Base-by-base conservation (phyloP, 345 rosid species). In the Arabidopsis thaliana region DNA sequence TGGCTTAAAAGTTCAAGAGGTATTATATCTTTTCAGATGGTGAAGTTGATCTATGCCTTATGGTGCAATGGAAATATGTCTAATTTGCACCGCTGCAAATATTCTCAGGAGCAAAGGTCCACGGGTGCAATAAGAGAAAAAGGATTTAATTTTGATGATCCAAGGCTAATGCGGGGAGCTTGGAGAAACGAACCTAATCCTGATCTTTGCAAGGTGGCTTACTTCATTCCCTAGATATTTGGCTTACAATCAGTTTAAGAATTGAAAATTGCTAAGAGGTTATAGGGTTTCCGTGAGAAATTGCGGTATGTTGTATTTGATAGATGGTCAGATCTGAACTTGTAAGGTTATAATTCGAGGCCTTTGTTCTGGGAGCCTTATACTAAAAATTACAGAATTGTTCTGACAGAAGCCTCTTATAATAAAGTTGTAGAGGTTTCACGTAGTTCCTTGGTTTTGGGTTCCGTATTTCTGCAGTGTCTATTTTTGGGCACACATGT, bases 141-240 rank as follows among this genome's bases (percentile, higher is more conserved):
- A 82, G 99, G 99, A 69, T 96, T 96, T 81, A 93, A 96, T 83
- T 96, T 96, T 87, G 93, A 93, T 57, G 99, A 96, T 82, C 72
- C 83, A 32, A 88, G 96, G 87, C 82, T 96, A 50, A 86, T 96
- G 91, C 86, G 89, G 40, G 99, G 98, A 75, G 96, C 98, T 62
- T 96, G 99, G 99, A 89, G 98, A 84, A 89, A 96, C 81, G 96
- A 93, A 66, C 89, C 95, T 34, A 86, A 88, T 84, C 90, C 97
- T 77, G 97, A 96, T 80, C 53, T 82, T 51, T 96, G 99, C 93
- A 89, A 86, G 99, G 99, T 96, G 71, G 57, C 36, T 61, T 75
- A 67, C 48, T 64, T 72, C 53, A 59, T 78, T 65, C 23, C 63
- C 16, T 32, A 42, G 40, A 59, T 45, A 58, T 51, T 11, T 67